Base-by-base conservation (phyloP, 2,329 filamentous ascomycete species). In the Cordyceps militaris region DNA sequence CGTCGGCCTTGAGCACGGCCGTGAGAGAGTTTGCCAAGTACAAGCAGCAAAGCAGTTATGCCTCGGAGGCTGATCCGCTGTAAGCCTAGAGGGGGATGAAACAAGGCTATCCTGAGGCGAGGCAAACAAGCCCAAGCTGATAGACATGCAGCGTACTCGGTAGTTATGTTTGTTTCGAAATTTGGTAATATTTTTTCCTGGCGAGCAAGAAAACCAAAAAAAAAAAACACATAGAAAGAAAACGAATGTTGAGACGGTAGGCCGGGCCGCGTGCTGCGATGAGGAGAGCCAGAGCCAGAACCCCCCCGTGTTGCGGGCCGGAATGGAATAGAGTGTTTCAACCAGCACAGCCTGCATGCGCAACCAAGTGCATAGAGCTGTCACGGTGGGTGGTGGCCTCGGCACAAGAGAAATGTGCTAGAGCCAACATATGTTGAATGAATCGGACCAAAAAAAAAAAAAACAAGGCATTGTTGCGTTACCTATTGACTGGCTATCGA, bases 291-390 rank as follows among this genome's bases (percentile, higher is more conserved):
- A 54, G 10, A 55, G 23, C 19, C 21, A 8, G 26, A 16, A 53
- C 24, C 38, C 51, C 38, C 51, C 26, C 43, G 51, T 38, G 34
- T 38, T 21, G 42, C 19, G 30, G 42, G 43, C 21, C 42, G 24
- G 14, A 36, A 26, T 19, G 28, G 40, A 38, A 47, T 19, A 46
- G 30, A 55, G 42, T 55, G 52, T 55, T 55, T 55, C 52, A 47
- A 55, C 42, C 28, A 28, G 52, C 52, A 55, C 42, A 55, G 52
- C 52, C 43, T 46, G 42, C 40, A 55, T 44, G 38, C 19, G 21
- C 34, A 48, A 5, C 8, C 19, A 42, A 9, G 21, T 16, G 34
- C 13, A 36, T 10, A 36, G 34, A 36, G n/a, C 28, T 6, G 19
- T 36, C 34, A 23, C 23, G 49, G 23, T 21, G n/a, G 7, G 28